Percentiles rank a stretch among this genome's conserved stretches.
These are phyloP conservation scores for Beauveria asiatica DNA, from an alignment of 2,329 filamentous ascomycete genomes.

Conservation along the genomic window DNA sequence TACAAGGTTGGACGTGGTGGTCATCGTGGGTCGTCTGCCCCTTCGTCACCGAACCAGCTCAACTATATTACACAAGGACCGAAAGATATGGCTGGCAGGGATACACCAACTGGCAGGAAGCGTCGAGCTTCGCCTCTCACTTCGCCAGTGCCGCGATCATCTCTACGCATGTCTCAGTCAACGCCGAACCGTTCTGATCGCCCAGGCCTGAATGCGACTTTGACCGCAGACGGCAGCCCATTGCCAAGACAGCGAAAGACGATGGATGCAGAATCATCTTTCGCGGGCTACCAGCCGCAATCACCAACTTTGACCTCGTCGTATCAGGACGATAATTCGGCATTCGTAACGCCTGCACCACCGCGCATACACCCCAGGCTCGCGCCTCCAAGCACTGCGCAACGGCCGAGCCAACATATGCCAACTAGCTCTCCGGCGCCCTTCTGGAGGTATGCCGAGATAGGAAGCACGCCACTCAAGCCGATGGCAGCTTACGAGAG, in stretches of 20 bases:
- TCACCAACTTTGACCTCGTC: slow-evolving; percentile 56
- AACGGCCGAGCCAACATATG: slow-evolving; percentile 77
- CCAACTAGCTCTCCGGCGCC: slow-evolving; percentile 77
- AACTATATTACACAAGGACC: slow-evolving; percentile 53
- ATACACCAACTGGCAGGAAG: slow-evolving; percentile 46
- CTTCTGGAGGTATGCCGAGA: slow-evolving; percentile 81
- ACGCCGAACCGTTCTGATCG: slow-evolving; percentile 47
- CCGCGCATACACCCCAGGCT: slow-evolving; percentile 65
- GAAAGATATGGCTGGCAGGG: slow-evolving; percentile 44
- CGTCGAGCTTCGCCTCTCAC: slow-evolving; percentile 45
- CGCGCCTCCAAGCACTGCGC: slow-evolving; percentile 71
- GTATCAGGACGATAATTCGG: slow-evolving; percentile 50
- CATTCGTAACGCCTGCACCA: slow-evolving; percentile 65
- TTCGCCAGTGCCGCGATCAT: slow-evolving; percentile 47
- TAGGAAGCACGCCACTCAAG: slow-evolving; percentile 62
- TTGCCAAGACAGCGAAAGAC: slow-evolving; percentile 48
- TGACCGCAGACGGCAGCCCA: slow-evolving; percentile 51
- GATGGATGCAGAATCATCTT: slow-evolving; percentile 34
- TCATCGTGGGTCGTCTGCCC: slow-evolving; percentile 59
- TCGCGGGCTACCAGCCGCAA: slow-evolving; percentile 43
- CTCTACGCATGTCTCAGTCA: slow-evolving; percentile 42
- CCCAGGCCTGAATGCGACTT: slow-evolving; percentile 27
- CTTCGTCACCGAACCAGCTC: slow-evolving; percentile 56
- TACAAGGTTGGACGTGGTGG: slow-evolving; percentile 53
- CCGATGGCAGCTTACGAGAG: slow-evolving; percentile 45